Evolutionary conservation across 257 asterid species (phyloP).

Genomic region (Solanum appendiculatum): DNA sequence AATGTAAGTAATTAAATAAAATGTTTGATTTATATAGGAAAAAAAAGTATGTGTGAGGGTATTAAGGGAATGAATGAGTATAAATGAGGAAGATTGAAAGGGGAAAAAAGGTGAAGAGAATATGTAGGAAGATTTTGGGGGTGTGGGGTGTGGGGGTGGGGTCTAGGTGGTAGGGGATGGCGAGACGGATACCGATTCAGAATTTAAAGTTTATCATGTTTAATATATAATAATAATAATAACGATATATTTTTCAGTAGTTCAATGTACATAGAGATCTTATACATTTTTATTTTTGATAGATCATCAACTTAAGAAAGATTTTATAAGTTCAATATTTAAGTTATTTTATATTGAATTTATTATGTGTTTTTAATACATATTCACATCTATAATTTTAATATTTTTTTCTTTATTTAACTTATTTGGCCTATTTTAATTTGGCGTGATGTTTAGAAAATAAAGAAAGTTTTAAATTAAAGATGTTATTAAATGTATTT

Average conservation of each 20-base stretch:
- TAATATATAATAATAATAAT: background rate
- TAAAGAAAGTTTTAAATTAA: too few relatives aligned
- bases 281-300: too few relatives aligned
- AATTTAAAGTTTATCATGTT: background rate
- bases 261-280: too few relatives aligned
- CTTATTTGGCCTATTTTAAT: too few relatives aligned
- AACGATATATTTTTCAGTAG: too few relatives aligned
- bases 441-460: too few relatives aligned
- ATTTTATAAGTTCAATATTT: background rate
- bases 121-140: background rate
- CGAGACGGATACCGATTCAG: background rate
- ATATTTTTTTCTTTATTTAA: too few relatives aligned
- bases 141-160: background rate
- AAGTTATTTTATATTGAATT: too few relatives aligned
- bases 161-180: background rate
- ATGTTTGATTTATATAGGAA: background rate
- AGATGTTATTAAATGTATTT: too few relatives aligned
- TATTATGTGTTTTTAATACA: background rate
- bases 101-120: background rate
- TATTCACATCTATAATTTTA: background rate
- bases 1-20: background rate
- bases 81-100: background rate
- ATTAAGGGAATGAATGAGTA: background rate
- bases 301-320: too few relatives aligned
- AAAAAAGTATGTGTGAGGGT: background rate